Conservation (phyloP, 192 early-diverging fungal species). For the Umbelopsis sp. region DNA sequence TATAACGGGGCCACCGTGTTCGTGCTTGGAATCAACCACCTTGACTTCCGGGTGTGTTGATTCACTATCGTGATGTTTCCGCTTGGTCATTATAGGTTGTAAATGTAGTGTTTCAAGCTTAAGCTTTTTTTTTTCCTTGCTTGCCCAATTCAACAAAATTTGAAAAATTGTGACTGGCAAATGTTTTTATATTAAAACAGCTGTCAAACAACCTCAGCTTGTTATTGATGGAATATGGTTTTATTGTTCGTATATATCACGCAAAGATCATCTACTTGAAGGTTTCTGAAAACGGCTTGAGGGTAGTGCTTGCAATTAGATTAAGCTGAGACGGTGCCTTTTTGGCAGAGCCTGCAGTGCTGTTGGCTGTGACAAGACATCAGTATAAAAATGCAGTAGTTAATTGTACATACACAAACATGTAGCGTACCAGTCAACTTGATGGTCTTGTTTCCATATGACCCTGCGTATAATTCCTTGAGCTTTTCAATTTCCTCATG, state of each 20-base stretch:
- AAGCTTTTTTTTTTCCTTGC: neutral
- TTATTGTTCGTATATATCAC: too few species aligned
- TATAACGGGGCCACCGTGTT: neutral
- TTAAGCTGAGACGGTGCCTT: conserved; percentile 13
- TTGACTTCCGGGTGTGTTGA: neutral
- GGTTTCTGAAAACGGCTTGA: conserved; percentile 14
- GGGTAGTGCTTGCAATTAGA: conserved; percentile 1
- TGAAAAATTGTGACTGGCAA: conserved; percentile 17
- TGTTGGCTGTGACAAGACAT: neutral
- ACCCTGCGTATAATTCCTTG: conserved; percentile 18
- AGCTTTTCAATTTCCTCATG: conserved; percentile 28
- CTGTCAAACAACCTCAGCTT: too few species aligned
- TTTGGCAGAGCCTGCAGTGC: conserved; percentile 10
- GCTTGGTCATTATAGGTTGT: conserved; percentile 16
- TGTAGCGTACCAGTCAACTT: neutral
- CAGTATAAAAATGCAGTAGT: neutral
- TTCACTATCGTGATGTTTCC: conserved; percentile 3
- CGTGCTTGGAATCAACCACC: neutral
- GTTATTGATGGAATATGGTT: too few species aligned
- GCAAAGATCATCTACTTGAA: neutral
- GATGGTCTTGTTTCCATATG: conserved; percentile 15
- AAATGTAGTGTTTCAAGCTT: neutral
- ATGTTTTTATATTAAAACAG: too few species aligned
- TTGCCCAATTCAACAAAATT: conserved; percentile 1
- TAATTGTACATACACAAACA: neutral